A percentile compares a stretch with the other conserved stretches of the same genome.
phyloP scores from a whole-genome alignment of 23 red algal genomes.

The Pyropia haitanensis region DNA sequence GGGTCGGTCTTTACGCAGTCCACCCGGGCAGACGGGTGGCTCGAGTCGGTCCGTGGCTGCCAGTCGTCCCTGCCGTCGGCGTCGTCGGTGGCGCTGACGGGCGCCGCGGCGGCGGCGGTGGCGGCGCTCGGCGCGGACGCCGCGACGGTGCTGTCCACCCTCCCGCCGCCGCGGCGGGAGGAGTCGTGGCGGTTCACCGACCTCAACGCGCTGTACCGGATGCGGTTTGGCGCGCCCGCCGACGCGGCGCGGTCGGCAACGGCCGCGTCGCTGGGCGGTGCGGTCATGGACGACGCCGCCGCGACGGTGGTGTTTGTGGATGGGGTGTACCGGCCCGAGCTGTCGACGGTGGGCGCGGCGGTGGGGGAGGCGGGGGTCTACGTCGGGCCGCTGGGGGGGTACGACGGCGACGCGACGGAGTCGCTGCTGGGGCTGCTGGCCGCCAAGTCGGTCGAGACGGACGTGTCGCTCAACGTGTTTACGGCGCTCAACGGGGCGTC shows the following conservation, averaged over 20 bases:
- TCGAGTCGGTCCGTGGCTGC: no score
- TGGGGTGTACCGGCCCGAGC: slow-evolving; percentile 21
- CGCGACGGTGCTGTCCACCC: no score
- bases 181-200: slow-evolving; percentile 82
- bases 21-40: no score
- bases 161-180: slow-evolving; percentile 16
- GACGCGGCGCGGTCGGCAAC: neutral
- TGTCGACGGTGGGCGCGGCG: slow-evolving; percentile 33
- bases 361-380: slow-evolving; percentile 27
- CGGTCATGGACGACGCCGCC: slow-evolving; percentile 31
- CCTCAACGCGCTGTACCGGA: slow-evolving; percentile 28
- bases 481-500: slow-evolving; percentile 37
- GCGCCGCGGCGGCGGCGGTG: no score
- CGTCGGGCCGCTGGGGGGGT: slow-evolving; percentile 26
- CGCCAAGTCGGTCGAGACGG: slow-evolving; percentile 19
- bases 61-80: no score
- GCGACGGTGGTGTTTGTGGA: slow-evolving; percentile 67
- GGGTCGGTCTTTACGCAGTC: no score
- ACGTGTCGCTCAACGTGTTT: slow-evolving; percentile 13
- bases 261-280: slow-evolving; percentile 12
- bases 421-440: slow-evolving; percentile 1
- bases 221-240: slow-evolving; percentile 15
- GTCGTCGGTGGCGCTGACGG: no score
- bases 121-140: no score
- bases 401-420: slow-evolving; percentile 21